These are phyloP conservation scores for Allium cepa DNA, from an alignment of 106 monocot species.

Conservation along the genomic window DNA sequence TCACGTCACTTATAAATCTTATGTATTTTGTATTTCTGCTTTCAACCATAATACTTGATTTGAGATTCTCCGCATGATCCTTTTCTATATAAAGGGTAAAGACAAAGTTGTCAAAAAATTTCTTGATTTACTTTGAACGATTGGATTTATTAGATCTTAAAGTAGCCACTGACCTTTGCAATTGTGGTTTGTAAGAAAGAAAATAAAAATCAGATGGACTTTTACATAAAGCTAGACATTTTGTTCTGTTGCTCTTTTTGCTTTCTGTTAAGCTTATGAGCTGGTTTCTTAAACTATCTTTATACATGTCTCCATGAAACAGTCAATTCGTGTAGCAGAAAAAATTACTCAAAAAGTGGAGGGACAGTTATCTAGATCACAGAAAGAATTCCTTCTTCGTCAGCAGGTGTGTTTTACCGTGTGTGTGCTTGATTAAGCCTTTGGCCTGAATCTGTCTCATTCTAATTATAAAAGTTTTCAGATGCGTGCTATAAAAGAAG, in stretches of 20 bases:
- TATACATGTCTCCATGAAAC: slow-evolving; percentile 8
- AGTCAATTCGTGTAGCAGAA: slow-evolving; percentile 99
- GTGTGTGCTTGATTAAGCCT: neutral
- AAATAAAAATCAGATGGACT: neutral
- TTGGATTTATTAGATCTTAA: too few species aligned
- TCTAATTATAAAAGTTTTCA: slow-evolving; percentile 12
- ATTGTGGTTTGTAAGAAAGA: neutral
- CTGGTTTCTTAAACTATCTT: slow-evolving; percentile 1
- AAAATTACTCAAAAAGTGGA: slow-evolving; percentile 99
- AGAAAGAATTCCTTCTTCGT: slow-evolving; percentile 96
- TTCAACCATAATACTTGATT: too few species aligned
- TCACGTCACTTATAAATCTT: too few species aligned
- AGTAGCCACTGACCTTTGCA: neutral
- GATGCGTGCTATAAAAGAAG: slow-evolving; percentile 99
- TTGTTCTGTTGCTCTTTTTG: neutral
- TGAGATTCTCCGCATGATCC: too few species aligned
- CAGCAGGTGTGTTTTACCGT: slow-evolving; percentile 62
- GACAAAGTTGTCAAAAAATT: too few species aligned
- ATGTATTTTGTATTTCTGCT: too few species aligned
- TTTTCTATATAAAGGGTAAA: too few species aligned
- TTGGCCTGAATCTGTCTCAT: neutral
- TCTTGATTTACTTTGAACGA: too few species aligned
- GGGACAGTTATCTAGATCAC: slow-evolving; percentile 94
- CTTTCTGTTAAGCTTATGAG: too few species aligned
- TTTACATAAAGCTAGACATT: neutral